phyloP scores from a whole-genome alignment of 805 yeast genomes.

The Yarrowia sp. region DNA sequence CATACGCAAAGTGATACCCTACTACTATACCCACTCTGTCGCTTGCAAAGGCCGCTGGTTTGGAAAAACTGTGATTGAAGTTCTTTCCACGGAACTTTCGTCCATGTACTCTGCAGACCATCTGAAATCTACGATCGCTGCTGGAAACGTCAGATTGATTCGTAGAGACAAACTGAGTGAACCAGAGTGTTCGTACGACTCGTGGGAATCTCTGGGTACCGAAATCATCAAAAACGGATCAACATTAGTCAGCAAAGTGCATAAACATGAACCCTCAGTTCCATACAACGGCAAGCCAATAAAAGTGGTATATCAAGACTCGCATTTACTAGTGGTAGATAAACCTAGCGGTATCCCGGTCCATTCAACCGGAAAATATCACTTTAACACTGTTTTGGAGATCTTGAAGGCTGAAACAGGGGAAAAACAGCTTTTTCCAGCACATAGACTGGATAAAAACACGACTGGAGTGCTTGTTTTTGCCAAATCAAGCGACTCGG shows the following conservation, averaged over 20 bases:
- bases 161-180: slow-evolving; percentile 37
- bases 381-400: slow-evolving; percentile 58
- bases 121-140: not conserved
- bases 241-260: slow-evolving; percentile 70
- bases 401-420: slow-evolving; percentile 66
- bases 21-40: not conserved
- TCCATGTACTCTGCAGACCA: not conserved
- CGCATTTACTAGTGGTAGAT: slow-evolving; percentile 74
- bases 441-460: slow-evolving; percentile 76
- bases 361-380: not conserved
- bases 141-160: not conserved
- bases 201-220: slow-evolving; percentile 42
- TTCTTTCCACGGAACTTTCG: slow-evolving; percentile 73
- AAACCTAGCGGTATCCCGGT: slow-evolving; percentile 96
- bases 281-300: slow-evolving; percentile 48
- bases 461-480: slow-evolving; percentile 86
- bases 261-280: slow-evolving; percentile 90
- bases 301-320: slow-evolving; percentile 65
- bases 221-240: slow-evolving; percentile 75
- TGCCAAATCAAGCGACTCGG: slow-evolving; percentile 69
- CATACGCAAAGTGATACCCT: slow-evolving; percentile 13
- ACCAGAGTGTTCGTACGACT: slow-evolving; percentile 55
- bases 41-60: slow-evolving; percentile 71
- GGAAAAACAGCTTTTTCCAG: slow-evolving; percentile 57
- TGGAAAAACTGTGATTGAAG: slow-evolving; percentile 67